Evolutionary conservation across 2,329 filamentous ascomycete species (phyloP).

Genomic region (Fonsecaea monophora): DNA sequence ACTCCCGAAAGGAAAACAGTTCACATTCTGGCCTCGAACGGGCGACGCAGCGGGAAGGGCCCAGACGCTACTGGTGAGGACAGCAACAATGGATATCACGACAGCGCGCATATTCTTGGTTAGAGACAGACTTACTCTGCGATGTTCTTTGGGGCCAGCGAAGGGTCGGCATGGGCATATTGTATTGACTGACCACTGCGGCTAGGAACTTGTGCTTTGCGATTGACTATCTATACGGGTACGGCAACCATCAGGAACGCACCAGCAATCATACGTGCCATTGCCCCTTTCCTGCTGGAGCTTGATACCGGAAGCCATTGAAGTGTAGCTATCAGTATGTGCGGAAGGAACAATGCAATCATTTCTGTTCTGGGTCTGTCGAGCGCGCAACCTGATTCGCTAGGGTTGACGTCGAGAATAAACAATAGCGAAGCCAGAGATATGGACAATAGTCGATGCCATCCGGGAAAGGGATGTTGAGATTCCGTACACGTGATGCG

Average conservation of each 20-base stretch:
- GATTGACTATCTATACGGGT: neutral
- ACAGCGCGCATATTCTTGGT: neutral
- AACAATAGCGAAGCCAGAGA: neutral
- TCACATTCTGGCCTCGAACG: constrained; percentile 15
- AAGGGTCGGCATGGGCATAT: neutral
- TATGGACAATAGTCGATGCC: neutral
- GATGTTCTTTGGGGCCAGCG: neutral
- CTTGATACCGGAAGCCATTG: neutral
- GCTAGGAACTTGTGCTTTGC: neutral
- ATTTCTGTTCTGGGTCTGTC: neutral
- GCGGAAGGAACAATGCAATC: neutral
- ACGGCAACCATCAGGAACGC: neutral
- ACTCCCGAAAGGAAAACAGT: constrained; percentile 23
- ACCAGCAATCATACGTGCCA: neutral
- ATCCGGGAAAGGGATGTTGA: neutral
- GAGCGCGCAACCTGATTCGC: neutral
- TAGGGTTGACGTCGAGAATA: neutral
- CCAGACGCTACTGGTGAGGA: constrained; percentile 14
- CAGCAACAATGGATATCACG: constrained; percentile 3
- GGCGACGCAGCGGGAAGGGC: neutral
- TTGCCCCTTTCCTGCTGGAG: neutral
- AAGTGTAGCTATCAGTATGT: neutral
- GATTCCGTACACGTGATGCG: neutral
- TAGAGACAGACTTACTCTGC: neutral
- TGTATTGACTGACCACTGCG: neutral